phyloP scores from a whole-genome alignment of 371 early-diverging fungal species.

The Blastocladiella emersonii region DNA sequence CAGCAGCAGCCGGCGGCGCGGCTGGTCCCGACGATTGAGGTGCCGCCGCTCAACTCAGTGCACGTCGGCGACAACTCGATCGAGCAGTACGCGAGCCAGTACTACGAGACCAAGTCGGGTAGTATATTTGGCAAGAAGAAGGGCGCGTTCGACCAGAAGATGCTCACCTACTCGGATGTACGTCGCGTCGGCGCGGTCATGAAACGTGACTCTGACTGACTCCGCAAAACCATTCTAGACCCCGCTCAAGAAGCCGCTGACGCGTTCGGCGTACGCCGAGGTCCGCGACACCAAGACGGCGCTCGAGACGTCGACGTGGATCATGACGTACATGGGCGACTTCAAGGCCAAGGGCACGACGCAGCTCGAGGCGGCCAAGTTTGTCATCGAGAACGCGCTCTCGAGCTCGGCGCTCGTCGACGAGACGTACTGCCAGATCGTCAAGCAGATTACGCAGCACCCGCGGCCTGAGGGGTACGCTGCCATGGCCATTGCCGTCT shows the following conservation, averaged over 20 bases:
- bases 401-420: not conserved
- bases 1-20: no score
- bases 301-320: not conserved
- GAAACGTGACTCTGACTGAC: no score
- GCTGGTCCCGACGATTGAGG: not conserved
- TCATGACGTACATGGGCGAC: not conserved
- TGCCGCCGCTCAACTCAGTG: not conserved
- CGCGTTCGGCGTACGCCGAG: not conserved
- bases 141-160: not conserved
- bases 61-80: not conserved
- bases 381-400: not conserved
- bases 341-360: not conserved
- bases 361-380: not conserved
- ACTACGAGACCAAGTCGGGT: not conserved
- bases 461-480: not conserved
- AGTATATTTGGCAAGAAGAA: not conserved
- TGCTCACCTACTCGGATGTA: not conserved
- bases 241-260: not conserved
- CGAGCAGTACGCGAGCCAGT: slow-evolving; percentile 1
- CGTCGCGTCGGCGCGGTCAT: no score
- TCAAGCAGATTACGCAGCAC: not conserved
- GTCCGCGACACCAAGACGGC: not conserved
- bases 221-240: not conserved
- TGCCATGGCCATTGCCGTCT: not conserved
- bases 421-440: slow-evolving; percentile 3